phyloP scores from a whole-genome alignment of 345 rosid genomes.

The Eucalyptus polybractea region DNA sequence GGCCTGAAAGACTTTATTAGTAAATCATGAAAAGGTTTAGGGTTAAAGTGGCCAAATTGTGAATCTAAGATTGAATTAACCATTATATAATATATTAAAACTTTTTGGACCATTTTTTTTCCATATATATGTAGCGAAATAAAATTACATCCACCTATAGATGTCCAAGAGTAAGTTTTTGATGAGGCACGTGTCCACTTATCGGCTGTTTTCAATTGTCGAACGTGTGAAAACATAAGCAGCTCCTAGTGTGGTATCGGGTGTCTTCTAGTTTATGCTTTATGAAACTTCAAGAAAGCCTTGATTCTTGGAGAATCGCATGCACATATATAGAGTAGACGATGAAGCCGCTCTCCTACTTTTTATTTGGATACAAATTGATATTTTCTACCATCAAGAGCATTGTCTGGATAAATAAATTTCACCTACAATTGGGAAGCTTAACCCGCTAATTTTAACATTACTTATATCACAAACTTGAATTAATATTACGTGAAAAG shows the following conservation, averaged over 20 bases:
- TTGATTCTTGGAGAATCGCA: too few relatives aligned
- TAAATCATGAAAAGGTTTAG: neutral
- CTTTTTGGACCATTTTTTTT: neutral
- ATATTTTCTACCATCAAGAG: too few relatives aligned
- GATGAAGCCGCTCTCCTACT: too few relatives aligned
- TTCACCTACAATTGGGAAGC: too few relatives aligned
- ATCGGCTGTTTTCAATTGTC: neutral
- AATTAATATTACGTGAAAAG: neutral
- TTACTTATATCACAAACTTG: neutral
- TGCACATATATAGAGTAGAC: too few relatives aligned
- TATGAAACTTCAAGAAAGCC: too few relatives aligned
- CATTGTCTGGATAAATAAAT: too few relatives aligned
- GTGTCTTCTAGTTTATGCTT: too few relatives aligned
- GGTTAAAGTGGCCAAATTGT: accelerated
- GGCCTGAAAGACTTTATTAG: neutral
- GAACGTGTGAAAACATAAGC: too few relatives aligned
- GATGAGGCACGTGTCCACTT: neutral
- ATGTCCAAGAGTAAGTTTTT: neutral
- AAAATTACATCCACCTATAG: neutral
- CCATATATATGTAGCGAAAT: neutral
- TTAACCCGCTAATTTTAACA: neutral
- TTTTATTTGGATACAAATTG: too few relatives aligned
- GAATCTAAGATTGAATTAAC: neutral
- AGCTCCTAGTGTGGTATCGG: too few relatives aligned
- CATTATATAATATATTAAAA: neutral